Base-by-base conservation (phyloP, 441 rosid genomes). In the Rhodomyrtus psidioides region DNA sequence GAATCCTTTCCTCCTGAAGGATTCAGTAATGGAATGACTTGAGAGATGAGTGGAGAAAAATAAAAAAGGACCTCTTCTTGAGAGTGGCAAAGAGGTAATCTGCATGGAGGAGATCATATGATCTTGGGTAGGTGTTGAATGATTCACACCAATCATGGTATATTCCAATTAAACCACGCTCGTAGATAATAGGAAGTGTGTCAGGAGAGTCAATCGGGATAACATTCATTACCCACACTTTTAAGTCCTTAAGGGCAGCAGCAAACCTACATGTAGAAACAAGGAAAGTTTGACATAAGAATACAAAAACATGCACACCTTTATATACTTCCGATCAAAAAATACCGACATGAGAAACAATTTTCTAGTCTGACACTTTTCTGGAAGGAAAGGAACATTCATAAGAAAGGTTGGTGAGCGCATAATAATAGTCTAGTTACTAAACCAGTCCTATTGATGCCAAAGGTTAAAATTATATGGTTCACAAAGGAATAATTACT, bases 261-360 rank as follows among this genome's bases (percentile, higher is more conserved):
- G 86, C 88, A 84, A 87, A 87, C 82, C 88, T 87, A 65, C 49
- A 82, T 14, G 21, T 44, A 6, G 19, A 21, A 39, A 56, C 93
- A 91, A 87, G 90, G 89, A 51, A 87, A 92, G 51, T 91, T 91
- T 28, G 90, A 83, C 1, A 93, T 91, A 55, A 92, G 91, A 82
- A 92, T 53, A 58, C 46, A 82, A 21, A 53, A 81, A 14, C 4
- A 81, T 51, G 75, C 10, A 4, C 19, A 34, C 2, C 10, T 34
- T 3, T 28, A 16, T 15, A 9, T 28, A 17, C 75, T 30, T 62
- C 24, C 83, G 75, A 44, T 75, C 51, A 39, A 76, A 28, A 28
- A 82, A 82, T 17, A 53, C 46, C 49, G 6, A 44, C 79, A 70
- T 21, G n/a, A 70, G 51, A 70, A 70, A 70, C 0, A 70, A 70